Conservation (phyloP, 805 yeast species). For the Candida endomychidarum region DNA sequence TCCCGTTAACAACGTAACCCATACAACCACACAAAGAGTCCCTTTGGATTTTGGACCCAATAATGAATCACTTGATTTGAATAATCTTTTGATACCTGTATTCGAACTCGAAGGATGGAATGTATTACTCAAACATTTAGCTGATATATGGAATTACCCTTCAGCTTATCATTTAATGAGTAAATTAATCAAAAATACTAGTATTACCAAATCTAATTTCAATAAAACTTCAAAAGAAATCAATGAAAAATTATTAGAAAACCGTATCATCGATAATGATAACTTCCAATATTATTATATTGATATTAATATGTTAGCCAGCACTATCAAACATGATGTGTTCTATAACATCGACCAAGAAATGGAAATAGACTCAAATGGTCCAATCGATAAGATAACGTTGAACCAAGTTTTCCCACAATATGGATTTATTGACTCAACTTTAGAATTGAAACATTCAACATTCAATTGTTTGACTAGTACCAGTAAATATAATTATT, state of each 20-base stretch:
- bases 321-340: background rate
- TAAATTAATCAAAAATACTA: conserved; percentile 23
- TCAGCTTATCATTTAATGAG: conserved; percentile 41
- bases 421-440: conserved; percentile 31
- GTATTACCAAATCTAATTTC: conserved; percentile 18
- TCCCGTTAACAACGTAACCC: background rate
- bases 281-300: conserved; percentile 24
- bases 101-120: conserved; percentile 18
- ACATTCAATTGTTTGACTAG: conserved; percentile 35
- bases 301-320: conserved; percentile 15
- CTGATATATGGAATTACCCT: conserved; percentile 38
- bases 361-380: background rate
- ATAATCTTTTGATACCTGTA: conserved; percentile 16
- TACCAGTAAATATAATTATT: conserved; percentile 35
- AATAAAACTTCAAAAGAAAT: conserved; percentile 18
- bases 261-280: conserved; percentile 22
- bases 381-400: conserved; percentile 30
- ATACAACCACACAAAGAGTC: background rate
- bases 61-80: background rate
- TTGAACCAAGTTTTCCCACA: conserved; percentile 42
- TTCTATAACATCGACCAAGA: background rate
- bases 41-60: background rate
- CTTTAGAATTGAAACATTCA: conserved; percentile 31
- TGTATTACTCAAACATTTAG: conserved; percentile 33
- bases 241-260: conserved; percentile 23